phyloP scores from a whole-genome alignment of 805 yeast species.

The Lipomyces yamadae region DNA sequence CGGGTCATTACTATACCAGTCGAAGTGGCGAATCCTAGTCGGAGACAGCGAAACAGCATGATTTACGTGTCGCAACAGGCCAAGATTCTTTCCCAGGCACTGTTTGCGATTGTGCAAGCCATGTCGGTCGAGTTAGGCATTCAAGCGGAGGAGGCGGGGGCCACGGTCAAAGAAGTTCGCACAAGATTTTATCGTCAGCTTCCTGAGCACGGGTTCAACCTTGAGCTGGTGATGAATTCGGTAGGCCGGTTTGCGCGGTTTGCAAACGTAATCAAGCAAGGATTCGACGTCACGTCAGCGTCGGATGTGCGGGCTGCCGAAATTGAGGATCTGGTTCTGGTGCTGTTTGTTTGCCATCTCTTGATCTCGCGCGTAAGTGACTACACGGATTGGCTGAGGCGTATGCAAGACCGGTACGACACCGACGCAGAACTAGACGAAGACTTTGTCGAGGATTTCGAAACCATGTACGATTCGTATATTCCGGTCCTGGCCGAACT shows the following conservation, averaged over 20 bases:
- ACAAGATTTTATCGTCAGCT: constrained; percentile 1
- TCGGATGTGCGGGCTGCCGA: constrained; percentile 19
- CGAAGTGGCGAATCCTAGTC: constrained; percentile 5
- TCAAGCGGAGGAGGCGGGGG: background rate
- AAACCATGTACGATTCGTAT: constrained; percentile 11
- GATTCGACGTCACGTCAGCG: constrained; percentile 27
- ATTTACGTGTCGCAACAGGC: constrained; percentile 18
- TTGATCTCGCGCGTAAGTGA: background rate
- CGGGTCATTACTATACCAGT: background rate
- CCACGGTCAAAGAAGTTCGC: background rate
- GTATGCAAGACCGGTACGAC: constrained; percentile 17
- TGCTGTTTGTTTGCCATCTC: constrained; percentile 19
- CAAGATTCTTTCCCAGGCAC: constrained; percentile 14
- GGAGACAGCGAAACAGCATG: constrained; percentile 1
- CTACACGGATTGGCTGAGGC: constrained; percentile 11
- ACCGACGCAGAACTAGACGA: constrained; percentile 14
- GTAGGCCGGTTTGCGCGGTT: constrained; percentile 10
- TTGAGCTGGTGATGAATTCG: constrained; percentile 3
- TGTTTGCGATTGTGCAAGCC: background rate
- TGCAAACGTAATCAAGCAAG: constrained; percentile 7
- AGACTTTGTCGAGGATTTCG: constrained; percentile 25
- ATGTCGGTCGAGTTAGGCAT: background rate
- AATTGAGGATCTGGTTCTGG: constrained; percentile 30
- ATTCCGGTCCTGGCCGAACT: constrained; percentile 19
- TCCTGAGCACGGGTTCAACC: constrained; percentile 12